Percentiles rank a stretch among this genome's conserved stretches.
These are phyloP conservation scores for Oropetium thomaeum DNA, from an alignment of 176 grass and related monocot genomes.

Conservation along the genomic window DNA sequence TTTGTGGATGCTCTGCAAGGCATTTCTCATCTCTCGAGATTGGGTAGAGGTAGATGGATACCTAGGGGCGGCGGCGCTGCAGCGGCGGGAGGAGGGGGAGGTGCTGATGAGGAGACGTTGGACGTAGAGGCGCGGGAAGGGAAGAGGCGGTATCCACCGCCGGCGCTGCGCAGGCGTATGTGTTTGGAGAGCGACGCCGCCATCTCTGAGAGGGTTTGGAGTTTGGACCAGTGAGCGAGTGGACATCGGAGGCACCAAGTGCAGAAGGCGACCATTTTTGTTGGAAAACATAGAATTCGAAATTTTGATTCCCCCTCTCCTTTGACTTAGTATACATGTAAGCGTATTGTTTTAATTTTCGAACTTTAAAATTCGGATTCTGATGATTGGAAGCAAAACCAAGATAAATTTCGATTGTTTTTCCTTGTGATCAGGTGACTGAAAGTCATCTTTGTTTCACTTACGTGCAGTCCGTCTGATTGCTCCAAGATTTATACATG, in stretches of 20 bases:
- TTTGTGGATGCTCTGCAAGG: background rate
- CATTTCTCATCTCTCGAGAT: too few species aligned
- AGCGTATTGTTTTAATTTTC: background rate
- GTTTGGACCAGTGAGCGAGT: background rate
- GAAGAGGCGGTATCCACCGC: conserved; percentile 24
- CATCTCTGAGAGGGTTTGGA: conserved; percentile 38
- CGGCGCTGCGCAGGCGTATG: conserved; percentile 31
- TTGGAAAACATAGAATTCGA: background rate
- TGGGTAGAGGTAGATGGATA: conserved; percentile 33
- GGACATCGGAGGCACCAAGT: background rate
- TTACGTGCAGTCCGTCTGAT: too few species aligned
- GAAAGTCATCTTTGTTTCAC: too few species aligned
- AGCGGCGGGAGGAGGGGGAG: conserved; percentile 29
- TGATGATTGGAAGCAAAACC: background rate
- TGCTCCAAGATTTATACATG: too few species aligned
- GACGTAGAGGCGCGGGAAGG: conserved; percentile 34
- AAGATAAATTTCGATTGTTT: background rate
- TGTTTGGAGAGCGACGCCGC: conserved; percentile 59
- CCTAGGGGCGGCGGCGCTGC: conserved; percentile 35
- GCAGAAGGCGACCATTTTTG: background rate
- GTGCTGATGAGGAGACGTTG: conserved; percentile 10
- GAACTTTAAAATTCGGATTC: background rate
- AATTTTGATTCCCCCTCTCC: background rate
- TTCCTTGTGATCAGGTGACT: too few species aligned
- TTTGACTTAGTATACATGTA: background rate